These are phyloP conservation scores for Triglochin maritima DNA, from an alignment of 106 monocot genomes.

Conservation along the genomic window DNA sequence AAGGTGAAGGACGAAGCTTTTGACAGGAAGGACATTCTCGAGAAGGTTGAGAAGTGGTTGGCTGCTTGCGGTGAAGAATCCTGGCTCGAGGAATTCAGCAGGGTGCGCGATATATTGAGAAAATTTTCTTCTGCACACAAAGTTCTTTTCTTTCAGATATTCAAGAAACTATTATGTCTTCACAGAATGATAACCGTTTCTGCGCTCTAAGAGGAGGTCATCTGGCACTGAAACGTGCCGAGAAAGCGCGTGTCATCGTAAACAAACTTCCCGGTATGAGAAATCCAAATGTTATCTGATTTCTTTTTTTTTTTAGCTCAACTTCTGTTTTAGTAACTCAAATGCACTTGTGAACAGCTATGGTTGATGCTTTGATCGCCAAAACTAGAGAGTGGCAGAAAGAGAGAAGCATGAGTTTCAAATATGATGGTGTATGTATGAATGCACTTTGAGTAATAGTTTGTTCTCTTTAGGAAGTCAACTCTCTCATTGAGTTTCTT, in stretches of 20 bases:
- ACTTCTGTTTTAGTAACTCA: too few relatives aligned
- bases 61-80: slow-evolving; percentile 52
- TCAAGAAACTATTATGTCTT: not conserved
- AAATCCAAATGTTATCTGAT: too few relatives aligned
- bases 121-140: too few relatives aligned
- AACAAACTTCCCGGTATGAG: slow-evolving; percentile 52
- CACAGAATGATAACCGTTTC: slow-evolving; percentile 68
- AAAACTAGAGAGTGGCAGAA: slow-evolving; percentile 57
- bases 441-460: not conserved
- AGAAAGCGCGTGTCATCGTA: slow-evolving; percentile 59
- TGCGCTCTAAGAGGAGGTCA: slow-evolving; percentile 71
- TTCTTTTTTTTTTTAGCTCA: too few relatives aligned
- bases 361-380: slow-evolving; percentile 36
- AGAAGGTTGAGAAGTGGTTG: slow-evolving; percentile 69
- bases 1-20: slow-evolving; percentile 53
- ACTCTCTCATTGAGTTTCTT: not conserved
- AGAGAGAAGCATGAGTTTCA: slow-evolving; percentile 38
- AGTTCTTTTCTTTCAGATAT: too few relatives aligned
- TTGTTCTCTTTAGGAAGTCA: too few relatives aligned
- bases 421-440: slow-evolving; percentile 49
- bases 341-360: slow-evolving; percentile 16
- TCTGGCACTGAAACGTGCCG: slow-evolving; percentile 61
- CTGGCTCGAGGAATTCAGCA: slow-evolving; percentile 80
- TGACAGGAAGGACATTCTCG: slow-evolving; percentile 58
- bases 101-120: slow-evolving; percentile 21